Base-by-base conservation (phyloP, 305 asterid species). In the Ajuga reptans region DNA sequence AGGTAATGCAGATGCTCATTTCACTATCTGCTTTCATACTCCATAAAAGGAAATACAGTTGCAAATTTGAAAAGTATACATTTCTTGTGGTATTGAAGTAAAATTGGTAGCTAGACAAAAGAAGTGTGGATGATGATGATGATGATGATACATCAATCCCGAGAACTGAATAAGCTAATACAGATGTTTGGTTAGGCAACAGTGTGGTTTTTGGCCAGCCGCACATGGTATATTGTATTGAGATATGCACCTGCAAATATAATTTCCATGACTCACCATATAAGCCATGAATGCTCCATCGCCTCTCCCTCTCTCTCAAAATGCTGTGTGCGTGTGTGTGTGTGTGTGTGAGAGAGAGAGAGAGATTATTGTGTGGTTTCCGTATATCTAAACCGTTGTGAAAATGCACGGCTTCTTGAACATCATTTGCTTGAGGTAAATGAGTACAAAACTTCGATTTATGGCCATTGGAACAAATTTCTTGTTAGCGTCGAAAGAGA, bases 1-100 rank as follows among this genome's bases (percentile, higher is more conserved):
- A 90, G 95, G 92, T 82, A 75, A 29, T 54, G 1, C 10, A 37
- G 11, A 47, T 61, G 4, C 47, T 12, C 50, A 29, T 47, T 27
- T 51, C 58, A 49, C 47, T 17, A 41, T 73, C 12, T 64, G 21
- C 14, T 50, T 31, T 58, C 31, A 15, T 31, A 47, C 47, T 18
- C n/a, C 61, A 21, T 68, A 62, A 29, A 12, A 36, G 27, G 14
- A 63, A 0, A 16, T 27, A 9, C n/a, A 9, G 1, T 36, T 27
- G n/a, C 49, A 1, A 9, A 63, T 9, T 29, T 55, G 18, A 6
- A 5, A n/a, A 14, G 67, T 37, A 4, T 31, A 14, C 34, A 15
- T 9, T 11, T 6, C 41, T 34, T 24, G 12, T 36, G 37, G 4
- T 17, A 17, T 62, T 37, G 2, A 61, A 36, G 51, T 34, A 11